phyloP scores from a whole-genome alignment of 371 early-diverging fungal species.

The Chytridium lagenaria region DNA sequence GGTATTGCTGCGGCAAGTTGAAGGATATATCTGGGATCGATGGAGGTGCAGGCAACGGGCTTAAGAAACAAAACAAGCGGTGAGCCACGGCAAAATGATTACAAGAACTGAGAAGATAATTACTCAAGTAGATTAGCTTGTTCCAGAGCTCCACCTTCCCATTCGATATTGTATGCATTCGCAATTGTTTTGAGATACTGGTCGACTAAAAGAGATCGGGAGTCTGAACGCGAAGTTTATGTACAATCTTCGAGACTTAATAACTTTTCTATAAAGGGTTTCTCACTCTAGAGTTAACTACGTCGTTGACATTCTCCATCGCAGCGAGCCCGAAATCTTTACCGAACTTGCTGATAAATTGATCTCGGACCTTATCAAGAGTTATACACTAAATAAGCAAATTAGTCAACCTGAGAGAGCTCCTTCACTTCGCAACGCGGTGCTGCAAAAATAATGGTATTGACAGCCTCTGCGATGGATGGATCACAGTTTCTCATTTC shows the following conservation, averaged over 20 bases:
- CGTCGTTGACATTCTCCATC: slow-evolving; percentile 73
- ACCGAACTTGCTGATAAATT: slow-evolving; percentile 81
- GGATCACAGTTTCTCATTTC: slow-evolving; percentile 81
- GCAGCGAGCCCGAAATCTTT: slow-evolving; percentile 79
- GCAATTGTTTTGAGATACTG: slow-evolving; percentile 91
- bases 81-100: background rate
- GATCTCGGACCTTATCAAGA: slow-evolving; percentile 66
- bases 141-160: slow-evolving; percentile 51
- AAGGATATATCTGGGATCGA: slow-evolving; percentile 5
- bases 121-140: slow-evolving; percentile 14
- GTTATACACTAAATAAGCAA: slow-evolving; percentile 15
- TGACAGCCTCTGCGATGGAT: slow-evolving; percentile 83
- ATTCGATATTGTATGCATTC: slow-evolving; percentile 74
- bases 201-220: slow-evolving; percentile 82
- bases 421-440: slow-evolving; percentile 87
- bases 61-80: background rate
- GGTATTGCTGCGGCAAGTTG: slow-evolving; percentile 7
- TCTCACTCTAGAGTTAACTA: slow-evolving; percentile 80
- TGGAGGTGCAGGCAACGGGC: background rate
- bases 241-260: slow-evolving; percentile 84
- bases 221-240: slow-evolving; percentile 77
- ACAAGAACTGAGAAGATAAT: background rate
- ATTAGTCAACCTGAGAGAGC: slow-evolving; percentile 46
- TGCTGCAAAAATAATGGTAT: slow-evolving; percentile 89
- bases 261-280: too few species aligned